Evolutionary conservation across 1,284 basidiomycete species (phyloP), one percentile per base, ranked within the genome.

Genomic region (Fomes fomentarius): DNA sequence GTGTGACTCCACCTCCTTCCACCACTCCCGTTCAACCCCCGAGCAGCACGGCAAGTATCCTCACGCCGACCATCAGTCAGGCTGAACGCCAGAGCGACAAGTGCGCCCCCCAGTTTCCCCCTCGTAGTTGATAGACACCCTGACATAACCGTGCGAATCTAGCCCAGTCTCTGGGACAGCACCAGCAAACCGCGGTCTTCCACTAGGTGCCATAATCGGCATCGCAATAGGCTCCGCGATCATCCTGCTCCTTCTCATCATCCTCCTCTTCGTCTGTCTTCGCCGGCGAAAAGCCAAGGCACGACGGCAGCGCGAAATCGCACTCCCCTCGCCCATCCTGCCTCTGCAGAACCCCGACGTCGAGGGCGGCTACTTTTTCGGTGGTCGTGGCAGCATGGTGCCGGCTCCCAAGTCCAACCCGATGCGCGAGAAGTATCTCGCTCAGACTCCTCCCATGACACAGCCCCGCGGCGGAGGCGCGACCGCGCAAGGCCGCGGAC

Each of bases 331-430:
- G 8, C 67, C 69, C 9, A 63, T 66, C 4, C 65, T 78, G 19
- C 77, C 77, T 4, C 73, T 79, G 57, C 77, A 79, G 56, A 58
- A 69, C 21, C 72, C 74, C 8, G 70, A 70, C 46, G 63, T 69
- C 49, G 72, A 75, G 52, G 67, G 66, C 2, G 69, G 66, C 17
- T 63, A 67, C 33, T 58, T 58, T 47, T 57, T 60, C 42, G 45
- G 53, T 10, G 56, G 59, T 0, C 52, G 41, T 25, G 46, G 50
- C 25, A 40, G 25, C 38, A 34, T n/a, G 28, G 47, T 22, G 25
- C 19, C 41, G 25, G 49, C 47, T 4, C 46, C 19, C 41, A 21
- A 46, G 42, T 4, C 46, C 24, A 43, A 39, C 41, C 19, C 26
- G 24, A 50, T 51, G 47, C 52, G 56, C 25, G 45, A 52, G 19